Evolutionary conservation across 177 flowering plant species (phyloP), one percentile per base, ranked within the genome.

Genomic region (Telopea speciosissima): DNA sequence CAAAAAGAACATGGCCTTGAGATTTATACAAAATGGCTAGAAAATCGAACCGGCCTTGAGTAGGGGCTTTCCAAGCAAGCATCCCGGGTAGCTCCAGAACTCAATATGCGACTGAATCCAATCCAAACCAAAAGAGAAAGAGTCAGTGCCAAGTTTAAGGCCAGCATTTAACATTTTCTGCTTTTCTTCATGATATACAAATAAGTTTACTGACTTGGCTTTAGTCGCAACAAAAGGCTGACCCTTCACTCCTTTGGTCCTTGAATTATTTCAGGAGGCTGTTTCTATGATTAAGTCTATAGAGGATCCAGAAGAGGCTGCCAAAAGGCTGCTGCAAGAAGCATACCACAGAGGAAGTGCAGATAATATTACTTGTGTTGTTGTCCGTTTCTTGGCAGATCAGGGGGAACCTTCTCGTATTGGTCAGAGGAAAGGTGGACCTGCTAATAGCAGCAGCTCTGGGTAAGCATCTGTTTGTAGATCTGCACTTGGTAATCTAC

Each of bases 331-430:
- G 76, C 81, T 89, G 92, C 89, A 85, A 66, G 97, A 92, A 83
- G 99, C 99, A 33, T 85, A 76, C 73, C 91, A 88, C 70, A 84
- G 97, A 79, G 99, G 99, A 33, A 94, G 99, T 76, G 97, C 92
- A 31, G 99, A 94, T 75, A 94, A 94, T 62, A 94, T 92, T 26
- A 94, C 97, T 12, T 86, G 91, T 77, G 96, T 94, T 23, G 97
- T 94, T n/a, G 97, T 94, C 9, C 93, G 97, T 58, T 94, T 94
- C 84, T 73, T 89, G 81, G 83, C 75, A 21, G 74, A 78, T 68
- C 79, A 77, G 68, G 86, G 78, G 2, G 74, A 72, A 44, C 67
- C 90, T 25, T 75, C 90, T 58, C 70, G 31, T 33, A 33, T 33
- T 33, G 40, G 8, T 33, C 8, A 33, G 5, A 33, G 8, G 40